A percentile compares a stretch with the other conserved stretches of the same genome.
Conservation (phyloP, 2,329 filamentous ascomycete species). For the Sphaerostilbella broomeana region DNA sequence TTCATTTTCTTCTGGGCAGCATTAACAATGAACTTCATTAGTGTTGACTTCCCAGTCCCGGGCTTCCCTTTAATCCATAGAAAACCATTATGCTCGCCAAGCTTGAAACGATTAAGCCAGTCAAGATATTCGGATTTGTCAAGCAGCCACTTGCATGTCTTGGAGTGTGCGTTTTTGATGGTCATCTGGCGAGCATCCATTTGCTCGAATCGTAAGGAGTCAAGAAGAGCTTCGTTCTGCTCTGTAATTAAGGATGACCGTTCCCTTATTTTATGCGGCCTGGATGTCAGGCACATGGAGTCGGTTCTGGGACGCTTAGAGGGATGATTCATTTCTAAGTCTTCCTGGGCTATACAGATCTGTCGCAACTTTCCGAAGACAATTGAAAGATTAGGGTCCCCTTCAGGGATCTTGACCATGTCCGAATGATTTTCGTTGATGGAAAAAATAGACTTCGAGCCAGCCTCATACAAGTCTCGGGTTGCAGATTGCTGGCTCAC, state of each 20-base stretch:
- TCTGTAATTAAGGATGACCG: not conserved
- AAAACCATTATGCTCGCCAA: conserved; percentile 28
- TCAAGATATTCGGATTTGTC: not conserved
- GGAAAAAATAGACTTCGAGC: no score
- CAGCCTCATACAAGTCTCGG: no score
- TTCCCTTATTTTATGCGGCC: not conserved
- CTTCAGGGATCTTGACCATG: no score
- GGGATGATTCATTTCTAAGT: no score
- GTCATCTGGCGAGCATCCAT: conserved; percentile 31
- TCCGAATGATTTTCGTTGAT: no score
- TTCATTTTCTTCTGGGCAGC: not conserved
- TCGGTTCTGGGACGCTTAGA: no score
- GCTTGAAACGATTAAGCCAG: conserved; percentile 9
- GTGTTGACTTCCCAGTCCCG: conserved; percentile 39
- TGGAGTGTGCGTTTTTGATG: conserved; percentile 30
- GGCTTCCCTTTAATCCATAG: conserved; percentile 43
- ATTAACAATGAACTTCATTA: conserved; percentile 35
- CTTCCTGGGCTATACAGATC: no score
- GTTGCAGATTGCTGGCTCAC: no score
- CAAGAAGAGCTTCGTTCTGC: conserved; percentile 12
- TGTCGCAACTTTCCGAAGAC: no score
- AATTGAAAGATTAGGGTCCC: no score
- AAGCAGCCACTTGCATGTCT: conserved; percentile 18
- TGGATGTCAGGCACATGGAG: no score
- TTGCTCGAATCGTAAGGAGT: conserved; percentile 32